Percentiles rank a stretch among this genome's conserved stretches.
Conservation (phyloP, 2,329 filamentous ascomycete species). For the Ceratocystis variospora region DNA sequence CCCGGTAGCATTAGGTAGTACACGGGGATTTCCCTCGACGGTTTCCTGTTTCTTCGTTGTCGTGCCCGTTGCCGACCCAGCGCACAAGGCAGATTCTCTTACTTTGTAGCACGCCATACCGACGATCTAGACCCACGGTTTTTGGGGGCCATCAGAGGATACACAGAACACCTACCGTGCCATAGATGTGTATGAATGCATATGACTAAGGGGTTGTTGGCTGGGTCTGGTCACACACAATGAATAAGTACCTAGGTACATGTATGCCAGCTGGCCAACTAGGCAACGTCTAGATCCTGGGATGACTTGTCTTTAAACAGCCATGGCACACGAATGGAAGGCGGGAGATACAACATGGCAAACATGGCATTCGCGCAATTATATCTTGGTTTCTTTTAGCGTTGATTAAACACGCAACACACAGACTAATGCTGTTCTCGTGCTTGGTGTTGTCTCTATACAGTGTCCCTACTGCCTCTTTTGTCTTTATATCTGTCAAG, state of each 20-base stretch:
- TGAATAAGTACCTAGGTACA: neutral
- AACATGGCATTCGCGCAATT: neutral
- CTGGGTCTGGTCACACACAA: too few species aligned
- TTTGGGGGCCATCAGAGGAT: neutral
- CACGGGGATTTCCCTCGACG: neutral
- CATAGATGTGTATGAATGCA: neutral
- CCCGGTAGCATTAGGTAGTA: neutral
- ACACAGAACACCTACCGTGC: neutral
- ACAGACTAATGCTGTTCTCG: neutral
- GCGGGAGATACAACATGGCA: neutral
- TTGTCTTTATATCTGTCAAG: neutral
- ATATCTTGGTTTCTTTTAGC: neutral
- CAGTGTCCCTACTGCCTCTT: neutral
- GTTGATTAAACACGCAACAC: neutral
- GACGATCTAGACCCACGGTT: neutral
- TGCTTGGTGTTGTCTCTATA: neutral
- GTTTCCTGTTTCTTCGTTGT: neutral
- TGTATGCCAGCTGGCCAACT: neutral
- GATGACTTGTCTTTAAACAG: neutral
- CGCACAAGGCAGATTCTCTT: neutral
- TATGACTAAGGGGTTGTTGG: neutral
- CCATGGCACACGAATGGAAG: neutral
- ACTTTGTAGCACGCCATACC: neutral
- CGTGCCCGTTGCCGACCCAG: neutral
- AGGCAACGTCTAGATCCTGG: neutral